These are phyloP conservation scores for Xylariaceae sp. DNA, from an alignment of 2,329 filamentous ascomycete species.

Conservation along the genomic window DNA sequence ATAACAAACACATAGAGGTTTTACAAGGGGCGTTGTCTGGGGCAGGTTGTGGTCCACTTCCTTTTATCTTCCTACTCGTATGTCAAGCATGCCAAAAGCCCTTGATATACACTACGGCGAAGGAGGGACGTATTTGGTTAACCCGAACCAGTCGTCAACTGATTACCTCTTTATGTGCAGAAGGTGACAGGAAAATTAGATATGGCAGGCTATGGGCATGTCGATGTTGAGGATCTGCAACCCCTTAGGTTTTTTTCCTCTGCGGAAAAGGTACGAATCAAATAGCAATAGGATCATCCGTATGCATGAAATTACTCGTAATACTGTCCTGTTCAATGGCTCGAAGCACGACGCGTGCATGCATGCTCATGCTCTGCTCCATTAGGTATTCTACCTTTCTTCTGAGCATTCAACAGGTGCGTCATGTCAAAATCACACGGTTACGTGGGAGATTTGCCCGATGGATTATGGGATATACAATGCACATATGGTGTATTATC, in stretches of 20 bases:
- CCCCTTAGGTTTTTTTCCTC: not conserved
- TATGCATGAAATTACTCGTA: not conserved
- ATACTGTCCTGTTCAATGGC: too few relatives aligned
- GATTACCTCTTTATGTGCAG: not conserved
- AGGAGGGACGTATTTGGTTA: not conserved
- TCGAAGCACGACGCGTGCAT: too few relatives aligned
- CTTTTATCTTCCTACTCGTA: not conserved
- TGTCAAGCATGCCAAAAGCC: not conserved
- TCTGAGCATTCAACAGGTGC: too few relatives aligned
- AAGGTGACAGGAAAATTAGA: constrained; percentile 7
- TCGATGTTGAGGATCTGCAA: not conserved
- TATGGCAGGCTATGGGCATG: constrained; percentile 1
- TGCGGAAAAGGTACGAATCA: constrained; percentile 4
- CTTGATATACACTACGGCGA: not conserved
- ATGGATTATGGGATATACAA: too few relatives aligned
- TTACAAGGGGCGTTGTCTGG: not conserved
- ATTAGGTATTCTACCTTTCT: too few relatives aligned
- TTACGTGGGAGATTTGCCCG: too few relatives aligned
- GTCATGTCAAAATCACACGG: too few relatives aligned
- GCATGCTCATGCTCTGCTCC: not conserved
- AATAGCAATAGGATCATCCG: constrained; percentile 7
- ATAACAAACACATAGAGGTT: constrained; percentile 10
- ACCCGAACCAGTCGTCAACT: not conserved
- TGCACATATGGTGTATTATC: too few relatives aligned
- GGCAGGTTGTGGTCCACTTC: not conserved